Base-by-base conservation (phyloP, 345 rosid genomes). In the Camelina sativa region DNA sequence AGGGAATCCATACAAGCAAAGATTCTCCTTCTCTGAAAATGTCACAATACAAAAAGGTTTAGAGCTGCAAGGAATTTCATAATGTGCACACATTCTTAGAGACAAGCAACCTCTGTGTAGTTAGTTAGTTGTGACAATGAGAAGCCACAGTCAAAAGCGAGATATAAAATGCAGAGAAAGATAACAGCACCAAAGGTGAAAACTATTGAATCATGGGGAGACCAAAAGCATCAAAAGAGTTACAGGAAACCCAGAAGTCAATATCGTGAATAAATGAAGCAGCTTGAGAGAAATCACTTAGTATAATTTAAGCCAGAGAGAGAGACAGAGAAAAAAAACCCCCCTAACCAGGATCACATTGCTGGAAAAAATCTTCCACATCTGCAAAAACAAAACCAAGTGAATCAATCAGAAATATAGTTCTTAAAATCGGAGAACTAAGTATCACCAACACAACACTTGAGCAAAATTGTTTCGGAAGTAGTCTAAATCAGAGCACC, bases 271-370 rank as follows among this genome's bases (percentile, higher is more conserved):
- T 48, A 34, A 46, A 35, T 15, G 50, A 73, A 38, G 61, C 41
- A 61, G 19, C 68, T 63, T 30, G 55, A 73, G 53, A 10, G 0
- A 37, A 38, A 16, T 40, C 53, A 62, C 9, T 11, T 8, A 55
- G 58, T 23, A 8, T 16, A 67, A 6, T 8, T 2, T 54, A 67
- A 13, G 68, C 38, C 3, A 47, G 20, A 65, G 56, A 61, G 10
- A 44, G 5, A 38, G 8, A 70, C 37, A 60, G 10, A 13, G 7
- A 15, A 1, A 62, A 3, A 17, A 81, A 81, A 72, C 48, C 17
- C 52, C 52, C 70, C 93, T 80, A 80, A 91, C 97, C 96, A 76
- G 97, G 97, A 76, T 89, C 89, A 60, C 94, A 88, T 84, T 88
- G 91, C 63, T 83, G 88, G 66, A 76, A 86, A 64, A 91, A 91